Evolutionary conservation across 169 alveolate species (phyloP), one percentile per base, ranked within the genome.

Genomic region (Eimeria nieschulzi): DNA sequence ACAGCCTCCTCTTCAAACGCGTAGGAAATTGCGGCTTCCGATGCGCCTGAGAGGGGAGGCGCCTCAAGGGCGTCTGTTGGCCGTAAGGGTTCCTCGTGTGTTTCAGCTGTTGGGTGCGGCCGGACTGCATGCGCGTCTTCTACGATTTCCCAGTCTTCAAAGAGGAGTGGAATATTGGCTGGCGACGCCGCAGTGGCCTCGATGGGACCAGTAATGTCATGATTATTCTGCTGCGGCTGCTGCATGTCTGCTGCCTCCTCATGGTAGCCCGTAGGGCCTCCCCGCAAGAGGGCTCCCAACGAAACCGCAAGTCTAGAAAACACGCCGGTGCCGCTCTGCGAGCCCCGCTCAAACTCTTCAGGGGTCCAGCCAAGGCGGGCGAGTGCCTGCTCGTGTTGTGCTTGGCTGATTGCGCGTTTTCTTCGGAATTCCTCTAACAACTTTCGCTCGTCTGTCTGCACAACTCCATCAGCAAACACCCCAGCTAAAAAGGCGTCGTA

Each of bases 331-430:
- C 75, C 55, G 61, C 70, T 64, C 33, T 79, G 87, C 25, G 87
- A 79, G 21, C 92, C 92, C 54, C 92, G 21, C 61, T 87, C 87
- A 33, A 87, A 87, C 80, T 87, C 92, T 46, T 87, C 92, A 51
- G 73, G 71, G 9, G 92, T 71, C 92, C 92, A 87, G 23, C 92
- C 92, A n/a, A 72, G 82, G 61, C 92, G 92, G 85, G 70, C 86
- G 39, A 87, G 83, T 39, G 92, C 92, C 33, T 87, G 79, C 39
- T 71, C 76, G 70, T 87, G 92, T 55, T 87, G 92, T 5, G 92
- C 80, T 9, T 87, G 86, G 55, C 92, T 87, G 87, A 87, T 87
- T 63, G 86, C 92, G 5, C 92, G 85, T n/a, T 78, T 76, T 53
- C 86, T 46, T 13, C 92, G 75, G 39, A 76, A 87, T 79, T 87